Evolutionary conservation across 2,329 filamentous ascomycete genomes (phyloP).

Genomic region (Clonostachys solani): DNA sequence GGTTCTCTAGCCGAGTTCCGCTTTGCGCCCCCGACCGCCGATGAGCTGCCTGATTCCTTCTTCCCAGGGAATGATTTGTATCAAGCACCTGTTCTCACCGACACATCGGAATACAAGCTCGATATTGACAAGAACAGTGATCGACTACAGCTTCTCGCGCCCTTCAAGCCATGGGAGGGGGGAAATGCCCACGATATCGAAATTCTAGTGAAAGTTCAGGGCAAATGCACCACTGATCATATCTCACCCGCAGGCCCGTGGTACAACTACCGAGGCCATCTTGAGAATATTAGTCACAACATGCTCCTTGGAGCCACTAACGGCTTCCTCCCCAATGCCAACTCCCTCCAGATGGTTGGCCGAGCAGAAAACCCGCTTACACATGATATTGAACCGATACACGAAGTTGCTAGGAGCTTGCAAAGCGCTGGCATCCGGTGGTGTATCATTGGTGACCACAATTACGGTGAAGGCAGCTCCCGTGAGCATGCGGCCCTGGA

Average conservation of each 20-base stretch:
- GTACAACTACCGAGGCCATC: constrained; percentile 30
- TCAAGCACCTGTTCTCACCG: constrained; percentile 11
- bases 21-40: constrained; percentile 16
- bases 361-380: constrained; percentile 14
- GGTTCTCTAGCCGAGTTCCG: constrained; percentile 8
- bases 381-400: constrained; percentile 11
- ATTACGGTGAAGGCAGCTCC: constrained; percentile 83
- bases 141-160: constrained; percentile 17
- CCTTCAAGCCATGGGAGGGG: constrained; percentile 16
- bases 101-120: constrained; percentile 13
- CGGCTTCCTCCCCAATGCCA: constrained; percentile 15
- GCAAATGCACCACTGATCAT: constrained; percentile 32
- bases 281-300: constrained; percentile 30
- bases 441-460: constrained; percentile 25
- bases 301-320: constrained; percentile 25
- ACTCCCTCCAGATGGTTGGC: constrained; percentile 13
- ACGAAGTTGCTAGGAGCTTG: constrained; percentile 16
- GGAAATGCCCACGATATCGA: constrained; percentile 13
- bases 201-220: constrained; percentile 24
- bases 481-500: constrained; percentile 86
- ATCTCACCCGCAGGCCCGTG: constrained; percentile 30
- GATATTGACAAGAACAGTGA: constrained; percentile 17
- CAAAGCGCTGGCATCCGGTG: constrained; percentile 13
- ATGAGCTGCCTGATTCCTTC: constrained; percentile 17
- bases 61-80: constrained; percentile 14